Percentiles rank a stretch among this genome's conserved stretches.
Evolutionary conservation across 2,329 filamentous ascomycete species (phyloP).

Genomic region (Pseudogymnoascus sp.): DNA sequence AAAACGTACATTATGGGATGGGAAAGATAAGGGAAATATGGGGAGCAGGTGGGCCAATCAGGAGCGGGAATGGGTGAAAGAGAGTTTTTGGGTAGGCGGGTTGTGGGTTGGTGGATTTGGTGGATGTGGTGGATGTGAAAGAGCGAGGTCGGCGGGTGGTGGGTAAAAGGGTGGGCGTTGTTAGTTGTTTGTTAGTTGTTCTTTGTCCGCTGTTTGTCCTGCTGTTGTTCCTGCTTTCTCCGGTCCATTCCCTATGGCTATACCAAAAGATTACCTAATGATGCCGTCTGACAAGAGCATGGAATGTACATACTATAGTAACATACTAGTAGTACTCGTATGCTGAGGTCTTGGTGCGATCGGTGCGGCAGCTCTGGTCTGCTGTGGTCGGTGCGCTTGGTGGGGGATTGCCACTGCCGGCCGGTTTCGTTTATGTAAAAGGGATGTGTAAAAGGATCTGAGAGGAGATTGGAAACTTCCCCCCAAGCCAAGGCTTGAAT

Average conservation of each 20-base stretch:
- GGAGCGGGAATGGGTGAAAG: background rate
- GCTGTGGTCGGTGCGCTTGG: background rate
- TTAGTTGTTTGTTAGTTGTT: no score
- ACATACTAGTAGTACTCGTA: no score
- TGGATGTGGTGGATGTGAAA: no score
- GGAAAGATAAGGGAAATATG: conserved; percentile 8
- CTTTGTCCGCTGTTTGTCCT: background rate
- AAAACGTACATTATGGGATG: background rate
- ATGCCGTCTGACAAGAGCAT: background rate
- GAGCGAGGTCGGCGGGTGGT: background rate
- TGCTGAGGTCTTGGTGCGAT: background rate
- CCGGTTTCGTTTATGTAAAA: background rate
- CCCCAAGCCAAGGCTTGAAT: background rate
- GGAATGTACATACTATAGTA: background rate
- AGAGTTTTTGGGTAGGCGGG: background rate
- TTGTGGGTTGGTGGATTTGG: background rate
- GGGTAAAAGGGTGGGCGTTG: background rate
- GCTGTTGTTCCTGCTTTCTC: background rate
- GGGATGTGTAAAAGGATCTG: background rate
- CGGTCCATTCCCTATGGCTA: no score
- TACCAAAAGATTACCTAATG: conserved; percentile 4
- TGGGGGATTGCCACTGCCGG: conserved; percentile 2
- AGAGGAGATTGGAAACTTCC: background rate
- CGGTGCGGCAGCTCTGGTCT: background rate
- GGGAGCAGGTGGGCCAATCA: background rate